Evolutionary conservation across 371 early-diverging fungal species (phyloP).

Genomic region (Zychaea mexicana): DNA sequence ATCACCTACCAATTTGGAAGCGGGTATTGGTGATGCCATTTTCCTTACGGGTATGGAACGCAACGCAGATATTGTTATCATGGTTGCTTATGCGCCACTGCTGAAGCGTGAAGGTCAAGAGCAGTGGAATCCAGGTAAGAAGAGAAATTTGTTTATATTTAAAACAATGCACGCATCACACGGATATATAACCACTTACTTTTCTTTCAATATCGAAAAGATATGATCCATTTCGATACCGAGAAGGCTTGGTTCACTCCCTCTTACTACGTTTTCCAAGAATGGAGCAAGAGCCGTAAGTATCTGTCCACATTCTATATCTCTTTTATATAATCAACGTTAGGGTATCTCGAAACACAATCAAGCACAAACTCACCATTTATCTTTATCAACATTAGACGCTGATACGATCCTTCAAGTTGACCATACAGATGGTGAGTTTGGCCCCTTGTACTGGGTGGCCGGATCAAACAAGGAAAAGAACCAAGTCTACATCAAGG

Average conservation of each 20-base stretch:
- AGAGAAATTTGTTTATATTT: too few species aligned
- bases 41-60: constrained; percentile 30
- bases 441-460: constrained; percentile 30
- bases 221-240: constrained; percentile 19
- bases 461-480: constrained; percentile 20
- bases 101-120: constrained; percentile 24
- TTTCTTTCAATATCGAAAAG: too few species aligned
- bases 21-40: constrained; percentile 27
- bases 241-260: constrained; percentile 21
- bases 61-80: constrained; percentile 26
- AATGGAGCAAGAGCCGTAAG: constrained; percentile 21
- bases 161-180: too few species aligned
- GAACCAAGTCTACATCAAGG: constrained; percentile 23
- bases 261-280: constrained; percentile 19
- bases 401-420: constrained; percentile 26
- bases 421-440: constrained; percentile 17
- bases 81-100: constrained; percentile 29
- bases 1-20: constrained; percentile 28
- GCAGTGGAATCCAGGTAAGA: constrained; percentile 35
- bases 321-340: too few species aligned
- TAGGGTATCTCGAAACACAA: too few species aligned
- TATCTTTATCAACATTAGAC: not conserved
- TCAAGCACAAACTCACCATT: not conserved
- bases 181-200: too few species aligned
- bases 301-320: not conserved